Evolutionary conservation across 306 rosid species (phyloP), one percentile per base, ranked within the genome.

Genomic region (Comarum palustre): DNA sequence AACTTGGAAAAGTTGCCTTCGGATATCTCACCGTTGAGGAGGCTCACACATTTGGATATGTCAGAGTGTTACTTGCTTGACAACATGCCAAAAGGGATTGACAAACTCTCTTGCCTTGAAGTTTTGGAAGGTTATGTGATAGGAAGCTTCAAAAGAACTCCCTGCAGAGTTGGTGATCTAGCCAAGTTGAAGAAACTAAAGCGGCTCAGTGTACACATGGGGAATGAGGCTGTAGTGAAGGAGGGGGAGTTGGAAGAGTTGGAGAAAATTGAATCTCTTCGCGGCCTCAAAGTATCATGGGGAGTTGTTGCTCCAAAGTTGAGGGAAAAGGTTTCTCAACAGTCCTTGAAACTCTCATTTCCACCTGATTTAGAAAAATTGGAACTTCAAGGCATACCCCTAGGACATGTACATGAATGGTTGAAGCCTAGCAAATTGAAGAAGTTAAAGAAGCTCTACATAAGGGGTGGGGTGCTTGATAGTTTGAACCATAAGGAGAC

Each of bases 21-120:
- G 5, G 72, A 77, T 19, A 76, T 85, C 54, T 43, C 51, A 14
- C 32, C 20, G 0, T 69, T 85, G 47, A 66, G 2, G 72, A 79
- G 39, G 46, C 84, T 85, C 19, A 85, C 88, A 1, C 86, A 85
- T 59, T 52, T 82, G 61, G 82, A 82, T 76, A 32, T 82, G 5
- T 77, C 86, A 0, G 72, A 82, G 20, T 85, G 86, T 64, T 85
- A 77, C 69, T 41, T 85, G 66, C 74, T 82, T 24, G 89, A 82
- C n/a, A 70, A 66, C 43, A 74, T 80, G 81, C 89, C 89, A 2
- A 79, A 48, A 41, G 89, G 83, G 25, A 29, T 85, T 10, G 67
- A 61, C 4, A 67, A 71, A 3, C 82, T 85, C 36, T 19, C 39
- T 3, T 73, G 76, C 4, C 77, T 85, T 5, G 81, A 82, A 82